Evolutionary conservation across 305 asterid species (phyloP).

Genomic region (Fraxinus velutina): DNA sequence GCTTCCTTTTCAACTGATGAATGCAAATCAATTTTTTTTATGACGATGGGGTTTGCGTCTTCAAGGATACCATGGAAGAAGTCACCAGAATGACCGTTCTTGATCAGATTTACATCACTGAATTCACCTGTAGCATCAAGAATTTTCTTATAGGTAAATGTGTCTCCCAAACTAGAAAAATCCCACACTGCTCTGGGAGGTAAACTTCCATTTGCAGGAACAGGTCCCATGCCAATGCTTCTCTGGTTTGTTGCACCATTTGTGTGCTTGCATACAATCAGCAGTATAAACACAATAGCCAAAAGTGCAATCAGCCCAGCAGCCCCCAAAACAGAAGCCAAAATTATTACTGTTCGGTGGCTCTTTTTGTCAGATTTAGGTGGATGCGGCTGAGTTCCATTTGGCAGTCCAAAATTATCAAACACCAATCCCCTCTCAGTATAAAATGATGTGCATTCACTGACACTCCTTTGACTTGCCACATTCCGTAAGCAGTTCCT

Average conservation of each 20-base stretch:
- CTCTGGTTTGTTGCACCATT: slow-evolving; percentile 48
- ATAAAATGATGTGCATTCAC: slow-evolving; percentile 66
- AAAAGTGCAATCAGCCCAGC: slow-evolving; percentile 49
- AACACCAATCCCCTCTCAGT: slow-evolving; percentile 57
- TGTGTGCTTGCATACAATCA: slow-evolving; percentile 55
- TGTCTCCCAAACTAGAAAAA: slow-evolving; percentile 58
- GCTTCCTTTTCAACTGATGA: slow-evolving; percentile 42
- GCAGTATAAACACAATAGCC: slow-evolving; percentile 30
- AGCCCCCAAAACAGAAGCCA: slow-evolving; percentile 71
- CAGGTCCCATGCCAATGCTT: slow-evolving; percentile 59
- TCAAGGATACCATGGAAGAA: slow-evolving; percentile 50
- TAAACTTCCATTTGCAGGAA: slow-evolving; percentile 51
- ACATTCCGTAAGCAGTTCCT: slow-evolving; percentile 62
- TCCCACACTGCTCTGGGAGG: slow-evolving; percentile 44
- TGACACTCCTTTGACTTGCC: slow-evolving; percentile 50
- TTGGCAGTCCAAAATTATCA: slow-evolving; percentile 71
- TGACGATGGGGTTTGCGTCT: slow-evolving; percentile 46
- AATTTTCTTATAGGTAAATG: slow-evolving; percentile 57
- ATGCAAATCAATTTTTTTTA: slow-evolving; percentile 44
- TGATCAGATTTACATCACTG: slow-evolving; percentile 42
- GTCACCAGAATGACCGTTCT: slow-evolving; percentile 63
- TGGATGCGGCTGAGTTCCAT: slow-evolving; percentile 36
- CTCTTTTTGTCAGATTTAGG: slow-evolving; percentile 37
- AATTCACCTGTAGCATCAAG: slow-evolving; percentile 51
- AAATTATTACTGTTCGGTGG: slow-evolving; percentile 41